Conservation (phyloP, 768 basidiomycete genomes). For the Megacollybia marginata region DNA sequence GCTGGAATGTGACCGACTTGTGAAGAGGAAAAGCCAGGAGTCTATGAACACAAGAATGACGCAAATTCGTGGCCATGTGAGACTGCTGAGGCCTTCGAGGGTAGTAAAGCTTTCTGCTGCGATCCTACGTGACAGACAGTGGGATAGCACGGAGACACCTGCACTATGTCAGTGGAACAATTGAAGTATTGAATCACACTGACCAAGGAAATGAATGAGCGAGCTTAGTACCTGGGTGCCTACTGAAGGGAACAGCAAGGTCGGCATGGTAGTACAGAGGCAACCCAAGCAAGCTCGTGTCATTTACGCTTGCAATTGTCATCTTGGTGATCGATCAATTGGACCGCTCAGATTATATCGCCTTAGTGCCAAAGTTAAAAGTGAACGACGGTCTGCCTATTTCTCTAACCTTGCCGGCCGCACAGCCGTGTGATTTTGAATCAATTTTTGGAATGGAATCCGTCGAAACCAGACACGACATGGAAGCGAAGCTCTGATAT, state of each 20-base stretch:
- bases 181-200: neutral
- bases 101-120: slow-evolving; percentile 21
- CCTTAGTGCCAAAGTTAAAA: too few relatives aligned
- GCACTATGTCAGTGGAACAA: neutral
- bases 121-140: slow-evolving; percentile 32
- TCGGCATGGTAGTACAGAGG: neutral
- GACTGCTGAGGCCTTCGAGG: slow-evolving; percentile 17
- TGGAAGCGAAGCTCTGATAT: too few relatives aligned
- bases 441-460: too few relatives aligned
- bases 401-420: too few relatives aligned
- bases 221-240: slow-evolving; percentile 20
- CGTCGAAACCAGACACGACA: too few relatives aligned
- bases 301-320: neutral
- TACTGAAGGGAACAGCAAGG: slow-evolving; percentile 14
- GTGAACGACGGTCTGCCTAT: too few relatives aligned
- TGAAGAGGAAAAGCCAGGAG: slow-evolving; percentile 36
- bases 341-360: too few relatives aligned
- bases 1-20: slow-evolving; percentile 16
- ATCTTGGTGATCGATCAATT: too few relatives aligned
- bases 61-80: slow-evolving; percentile 32
- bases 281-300: neutral
- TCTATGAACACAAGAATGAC: slow-evolving; percentile 33
- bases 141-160: slow-evolving; percentile 24
- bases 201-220: slow-evolving; percentile 23
- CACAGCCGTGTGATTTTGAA: too few relatives aligned